These are phyloP conservation scores for Calonectria naviculata DNA, from an alignment of 2,329 filamentous ascomycete genomes.

Conservation along the genomic window DNA sequence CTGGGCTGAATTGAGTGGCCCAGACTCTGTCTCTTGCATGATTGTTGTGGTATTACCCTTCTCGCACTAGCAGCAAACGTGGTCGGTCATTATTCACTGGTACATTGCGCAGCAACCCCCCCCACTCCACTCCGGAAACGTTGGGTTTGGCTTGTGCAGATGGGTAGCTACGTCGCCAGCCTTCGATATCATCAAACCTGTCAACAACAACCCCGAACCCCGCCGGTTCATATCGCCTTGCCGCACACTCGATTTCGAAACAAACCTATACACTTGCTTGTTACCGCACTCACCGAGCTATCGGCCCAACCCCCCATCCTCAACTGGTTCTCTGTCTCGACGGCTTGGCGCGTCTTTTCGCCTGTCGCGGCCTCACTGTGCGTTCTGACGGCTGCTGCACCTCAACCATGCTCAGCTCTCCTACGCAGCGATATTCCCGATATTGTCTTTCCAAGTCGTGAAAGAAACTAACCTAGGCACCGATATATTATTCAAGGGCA, in stretches of 20 bases:
- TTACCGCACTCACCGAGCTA: neutral
- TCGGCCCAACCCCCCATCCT: neutral
- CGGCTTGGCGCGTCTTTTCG: constrained; percentile 42
- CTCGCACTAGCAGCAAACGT: constrained; percentile 18
- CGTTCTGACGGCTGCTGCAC: constrained; percentile 36
- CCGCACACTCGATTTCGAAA: neutral
- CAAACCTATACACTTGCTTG: neutral
- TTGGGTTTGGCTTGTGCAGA: constrained; percentile 32
- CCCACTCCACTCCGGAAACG: constrained; percentile 19
- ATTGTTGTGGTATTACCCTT: neutral
- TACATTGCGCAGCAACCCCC: constrained; percentile 15
- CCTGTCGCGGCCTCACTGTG: constrained; percentile 36
- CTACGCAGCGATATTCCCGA: constrained; percentile 42
- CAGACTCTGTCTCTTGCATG: constrained; percentile 9
- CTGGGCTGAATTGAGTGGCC: constrained; percentile 6
- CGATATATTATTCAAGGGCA: constrained; percentile 35
- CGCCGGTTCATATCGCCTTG: constrained; percentile 1
- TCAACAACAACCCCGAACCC: constrained; percentile 32
- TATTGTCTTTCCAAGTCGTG: constrained; percentile 46
- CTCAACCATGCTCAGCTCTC: constrained; percentile 47
- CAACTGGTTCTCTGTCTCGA: constrained; percentile 28
- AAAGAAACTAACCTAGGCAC: constrained; percentile 27
- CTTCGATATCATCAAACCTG: constrained; percentile 36
- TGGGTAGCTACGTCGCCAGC: constrained; percentile 29
- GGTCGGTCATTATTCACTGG: constrained; percentile 22